Conservation (phyloP, 208 protist species). For the Trichomonas vaginalis region DNA sequence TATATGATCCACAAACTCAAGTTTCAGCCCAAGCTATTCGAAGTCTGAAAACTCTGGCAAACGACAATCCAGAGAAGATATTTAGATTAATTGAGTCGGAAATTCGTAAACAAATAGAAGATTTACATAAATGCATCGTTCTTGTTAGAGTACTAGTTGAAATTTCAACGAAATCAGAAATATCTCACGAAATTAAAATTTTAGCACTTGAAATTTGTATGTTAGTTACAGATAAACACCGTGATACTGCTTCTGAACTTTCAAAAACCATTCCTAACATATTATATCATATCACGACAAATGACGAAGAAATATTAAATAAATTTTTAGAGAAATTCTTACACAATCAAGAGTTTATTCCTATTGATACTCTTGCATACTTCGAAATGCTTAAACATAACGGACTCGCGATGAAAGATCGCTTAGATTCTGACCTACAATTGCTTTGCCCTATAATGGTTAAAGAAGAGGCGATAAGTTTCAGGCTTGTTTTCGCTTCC, state of each 20-base stretch:
- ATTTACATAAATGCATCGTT: neutral
- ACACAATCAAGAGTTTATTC: neutral
- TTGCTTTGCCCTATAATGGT: neutral
- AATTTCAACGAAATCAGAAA: neutral
- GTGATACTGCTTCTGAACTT: neutral
- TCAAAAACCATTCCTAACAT: neutral
- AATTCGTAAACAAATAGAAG: neutral
- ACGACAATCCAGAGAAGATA: neutral
- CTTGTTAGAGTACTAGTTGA: neutral
- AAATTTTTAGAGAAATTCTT: neutral
- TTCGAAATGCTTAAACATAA: neutral
- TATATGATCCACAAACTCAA: neutral
- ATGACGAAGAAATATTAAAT: neutral
- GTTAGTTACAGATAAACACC: neutral
- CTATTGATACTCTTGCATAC: neutral
- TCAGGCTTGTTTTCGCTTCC: neutral
- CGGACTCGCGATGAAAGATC: neutral
- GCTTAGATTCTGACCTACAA: neutral
- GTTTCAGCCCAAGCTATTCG: neutral
- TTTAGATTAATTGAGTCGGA: neutral
- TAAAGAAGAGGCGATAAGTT: neutral
- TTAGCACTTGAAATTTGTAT: neutral
- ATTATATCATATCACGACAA: neutral
- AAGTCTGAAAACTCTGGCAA: neutral
- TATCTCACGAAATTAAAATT: neutral